Evolutionary conservation across 768 basidiomycete species (phyloP), one percentile per base, ranked within the genome.

Genomic region (Pisolithus microcarpus): DNA sequence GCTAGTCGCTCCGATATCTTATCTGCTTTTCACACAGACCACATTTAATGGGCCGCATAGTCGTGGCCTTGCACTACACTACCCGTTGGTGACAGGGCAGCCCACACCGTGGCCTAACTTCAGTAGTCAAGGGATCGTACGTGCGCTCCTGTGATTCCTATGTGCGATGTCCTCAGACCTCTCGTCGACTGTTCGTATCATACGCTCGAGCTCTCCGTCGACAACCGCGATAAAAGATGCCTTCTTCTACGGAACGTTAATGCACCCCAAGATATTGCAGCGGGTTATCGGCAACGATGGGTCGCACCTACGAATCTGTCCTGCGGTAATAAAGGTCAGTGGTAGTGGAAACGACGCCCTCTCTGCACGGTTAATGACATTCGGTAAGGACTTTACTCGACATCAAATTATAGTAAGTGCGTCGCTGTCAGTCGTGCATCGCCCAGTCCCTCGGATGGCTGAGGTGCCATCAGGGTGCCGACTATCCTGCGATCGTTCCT

Each of bases 241-340:
- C 16, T 94, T 93, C 67, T 87, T 91, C 72, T 92, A 94, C 66
- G 94, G 94, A 11, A 95, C 90, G 0, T 72, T 97, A 19, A 82
- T 94, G 75, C 90, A 93, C 59, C 91, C 92, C 6, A 79, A 78
- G 46, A 86, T 97, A 60, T 71, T 96, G 37, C 78, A 73, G 51
- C 72, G 83, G 18, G 91, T 96, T 7, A 81, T 96, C 40, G 74
- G 74, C 7, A 82, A 87, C 58, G 72, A 81, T 42, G 87, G 85
- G 7, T 58, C 69, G 7, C 72, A 82, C 54, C 73, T 95, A 2
- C 62, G 78, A 48, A 77, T 88, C 42, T 81, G 82, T 54, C 83
- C 88, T 37, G 92, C 91, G 5, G 62, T 93, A 7, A 65, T 96
- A 7, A 70, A 78, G 61, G 91, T 91, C 54, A 62, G 81, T 64